phyloP scores from a whole-genome alignment of 768 basidiomycete species.

The Agaricus blazei region DNA sequence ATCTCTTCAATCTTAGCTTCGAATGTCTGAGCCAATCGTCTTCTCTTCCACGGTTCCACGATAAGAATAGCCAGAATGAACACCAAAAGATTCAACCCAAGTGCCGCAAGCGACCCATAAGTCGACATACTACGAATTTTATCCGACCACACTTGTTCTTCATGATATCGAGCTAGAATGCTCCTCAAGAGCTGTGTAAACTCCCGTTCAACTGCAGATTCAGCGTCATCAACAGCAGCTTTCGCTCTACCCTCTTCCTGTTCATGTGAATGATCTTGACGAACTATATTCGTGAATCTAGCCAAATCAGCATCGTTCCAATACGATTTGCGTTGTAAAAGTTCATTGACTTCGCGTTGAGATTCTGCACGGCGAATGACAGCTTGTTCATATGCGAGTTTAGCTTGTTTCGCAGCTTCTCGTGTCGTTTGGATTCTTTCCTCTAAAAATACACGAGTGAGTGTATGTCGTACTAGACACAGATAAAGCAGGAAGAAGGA shows the following conservation, averaged over 20 bases:
- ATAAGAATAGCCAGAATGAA: slow-evolving; percentile 86
- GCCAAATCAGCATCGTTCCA: slow-evolving; percentile 90
- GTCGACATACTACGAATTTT: slow-evolving; percentile 96
- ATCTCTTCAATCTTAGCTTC: slow-evolving; percentile 78
- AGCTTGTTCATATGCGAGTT: slow-evolving; percentile 70
- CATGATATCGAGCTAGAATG: slow-evolving; percentile 92
- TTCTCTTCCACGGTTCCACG: slow-evolving; percentile 96
- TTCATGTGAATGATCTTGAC: slow-evolving; percentile 84
- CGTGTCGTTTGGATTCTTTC: slow-evolving; percentile 63
- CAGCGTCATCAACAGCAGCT: slow-evolving; percentile 56
- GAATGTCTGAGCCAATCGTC: slow-evolving; percentile 80
- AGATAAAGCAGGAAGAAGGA: not conserved
- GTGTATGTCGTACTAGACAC: slow-evolving; percentile 4
- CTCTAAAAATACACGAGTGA: slow-evolving; percentile 44
- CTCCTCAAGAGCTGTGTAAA: slow-evolving; percentile 84
- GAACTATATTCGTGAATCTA: slow-evolving; percentile 85
- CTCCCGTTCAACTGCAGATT: slow-evolving; percentile 78
- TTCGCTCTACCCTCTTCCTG: slow-evolving; percentile 75
- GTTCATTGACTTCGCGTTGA: slow-evolving; percentile 94
- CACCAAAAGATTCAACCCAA: slow-evolving; percentile 84
- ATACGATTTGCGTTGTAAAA: slow-evolving; percentile 87
- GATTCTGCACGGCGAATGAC: slow-evolving; percentile 78
- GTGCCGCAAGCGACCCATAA: slow-evolving; percentile 82
- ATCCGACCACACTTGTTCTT: slow-evolving; percentile 99
- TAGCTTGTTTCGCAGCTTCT: slow-evolving; percentile 63